A percentile compares a stretch with the other conserved stretches of the same genome.
Evolutionary conservation across 768 basidiomycete genomes (phyloP).

Genomic region (Termitomyces sp.): DNA sequence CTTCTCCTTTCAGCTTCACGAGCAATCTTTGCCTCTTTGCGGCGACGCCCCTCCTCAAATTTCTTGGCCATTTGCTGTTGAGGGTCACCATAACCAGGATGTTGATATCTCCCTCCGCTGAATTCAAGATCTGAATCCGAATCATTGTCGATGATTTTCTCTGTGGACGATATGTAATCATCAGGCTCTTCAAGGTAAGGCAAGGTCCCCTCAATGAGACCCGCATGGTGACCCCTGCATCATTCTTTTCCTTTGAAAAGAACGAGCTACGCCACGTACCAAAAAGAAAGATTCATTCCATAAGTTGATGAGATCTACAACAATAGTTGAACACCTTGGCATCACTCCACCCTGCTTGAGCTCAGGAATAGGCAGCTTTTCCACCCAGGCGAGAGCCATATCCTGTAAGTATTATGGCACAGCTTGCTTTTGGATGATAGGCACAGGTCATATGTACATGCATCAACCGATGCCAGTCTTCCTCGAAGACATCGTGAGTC

Average conservation of each 20-base stretch:
- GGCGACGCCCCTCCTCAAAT: constrained; percentile 48
- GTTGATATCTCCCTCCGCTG: constrained; percentile 28
- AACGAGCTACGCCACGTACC: constrained; percentile 69
- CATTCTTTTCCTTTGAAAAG: constrained; percentile 77
- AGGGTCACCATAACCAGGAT: constrained; percentile 39
- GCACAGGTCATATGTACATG: constrained; percentile 42
- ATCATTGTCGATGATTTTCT: too few species aligned
- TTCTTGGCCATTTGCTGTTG: constrained; percentile 35
- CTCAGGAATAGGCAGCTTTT: constrained; percentile 65
- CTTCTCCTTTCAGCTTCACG: constrained; percentile 56
- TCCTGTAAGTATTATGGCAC: constrained; percentile 43
- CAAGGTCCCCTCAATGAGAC: constrained; percentile 52
- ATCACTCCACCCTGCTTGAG: constrained; percentile 42
- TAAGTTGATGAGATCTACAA: constrained; percentile 68
- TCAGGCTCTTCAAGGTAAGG: constrained; percentile 43
- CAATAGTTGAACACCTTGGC: constrained; percentile 56
- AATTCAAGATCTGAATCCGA: too few species aligned
- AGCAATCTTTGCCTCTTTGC: constrained; percentile 38
- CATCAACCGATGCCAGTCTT: constrained; percentile 81
- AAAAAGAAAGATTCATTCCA: constrained; percentile 82
- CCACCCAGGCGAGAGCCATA: constrained; percentile 72
- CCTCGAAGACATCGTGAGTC: constrained; percentile 75
- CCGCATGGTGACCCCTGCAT: constrained; percentile 61
- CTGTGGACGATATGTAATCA: constrained; percentile 38
- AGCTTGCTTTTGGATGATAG: background rate